Evolutionary conservation across 805 yeast genomes (phyloP).

Genomic region (Zygosaccharomyces rouxii): DNA sequence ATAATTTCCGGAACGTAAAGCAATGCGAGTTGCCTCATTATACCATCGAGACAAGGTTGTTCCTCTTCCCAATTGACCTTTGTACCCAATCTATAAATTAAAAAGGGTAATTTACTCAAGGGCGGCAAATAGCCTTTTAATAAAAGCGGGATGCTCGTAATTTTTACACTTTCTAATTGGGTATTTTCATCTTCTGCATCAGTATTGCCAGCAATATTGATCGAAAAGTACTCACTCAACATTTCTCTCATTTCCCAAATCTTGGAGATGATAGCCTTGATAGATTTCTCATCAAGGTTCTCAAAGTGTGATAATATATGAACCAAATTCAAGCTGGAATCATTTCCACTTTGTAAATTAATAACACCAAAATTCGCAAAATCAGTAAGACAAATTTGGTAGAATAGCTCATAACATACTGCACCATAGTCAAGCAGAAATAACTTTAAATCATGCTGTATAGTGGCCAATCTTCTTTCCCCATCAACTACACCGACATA

Average conservation of each 20-base stretch:
- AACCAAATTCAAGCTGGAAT: constrained; percentile 15
- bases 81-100: constrained; percentile 58
- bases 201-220: constrained; percentile 36
- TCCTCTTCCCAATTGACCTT: constrained; percentile 66
- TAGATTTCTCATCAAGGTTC: constrained; percentile 17
- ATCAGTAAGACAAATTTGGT: constrained; percentile 72
- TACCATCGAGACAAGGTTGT: constrained; percentile 57
- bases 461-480: constrained; percentile 63
- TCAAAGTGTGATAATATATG: constrained; percentile 20
- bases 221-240: constrained; percentile 74
- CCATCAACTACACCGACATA: constrained; percentile 83
- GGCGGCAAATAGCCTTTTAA: constrained; percentile 61
- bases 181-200: constrained; percentile 27
- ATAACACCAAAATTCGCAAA: constrained; percentile 77
- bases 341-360: constrained; percentile 29
- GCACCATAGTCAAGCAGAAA: constrained; percentile 78
- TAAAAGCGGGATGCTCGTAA: constrained; percentile 63
- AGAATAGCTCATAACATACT: constrained; percentile 62
- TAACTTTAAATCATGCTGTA: constrained; percentile 77
- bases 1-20: constrained; percentile 63
- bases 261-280: constrained; percentile 26
- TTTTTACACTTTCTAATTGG: constrained; percentile 26
- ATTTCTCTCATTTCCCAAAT: constrained; percentile 60
- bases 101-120: constrained; percentile 57
- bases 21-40: constrained; percentile 64